A percentile compares a stretch with the other conserved stretches of the same genome.
Conservation (phyloP, 768 basidiomycete genomes). For the Auricularia sp. region DNA sequence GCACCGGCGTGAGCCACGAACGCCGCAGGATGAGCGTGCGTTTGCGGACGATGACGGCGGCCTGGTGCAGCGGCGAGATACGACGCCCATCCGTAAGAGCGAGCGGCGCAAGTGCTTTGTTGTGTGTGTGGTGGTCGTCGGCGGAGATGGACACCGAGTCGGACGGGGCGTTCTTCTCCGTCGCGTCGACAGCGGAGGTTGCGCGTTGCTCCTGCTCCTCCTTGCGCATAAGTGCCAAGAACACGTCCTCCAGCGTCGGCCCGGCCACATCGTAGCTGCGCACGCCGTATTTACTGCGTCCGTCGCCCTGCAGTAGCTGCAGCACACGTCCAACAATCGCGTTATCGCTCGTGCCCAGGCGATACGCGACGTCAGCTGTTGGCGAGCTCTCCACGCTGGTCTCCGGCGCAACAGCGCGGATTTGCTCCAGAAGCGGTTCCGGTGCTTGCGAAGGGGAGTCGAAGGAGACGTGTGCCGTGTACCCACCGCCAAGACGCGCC, state of each 20-base stretch:
- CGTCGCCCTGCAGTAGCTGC: constrained; percentile 35
- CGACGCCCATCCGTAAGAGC: constrained; percentile 41
- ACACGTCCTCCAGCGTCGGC: constrained; percentile 74
- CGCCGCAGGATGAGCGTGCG: constrained; percentile 51
- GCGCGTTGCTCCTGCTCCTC: constrained; percentile 2
- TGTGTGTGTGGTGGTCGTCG: constrained; percentile 1
- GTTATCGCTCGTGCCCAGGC: constrained; percentile 52
- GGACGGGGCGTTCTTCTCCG: constrained; percentile 16
- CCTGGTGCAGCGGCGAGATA: constrained; percentile 51
- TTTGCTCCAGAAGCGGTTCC: constrained; percentile 27
- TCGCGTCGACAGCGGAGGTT: constrained; percentile 17
- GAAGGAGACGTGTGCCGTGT: constrained; percentile 50
- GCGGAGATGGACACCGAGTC: background rate
- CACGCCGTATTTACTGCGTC: constrained; percentile 29
- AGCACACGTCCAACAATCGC: constrained; percentile 45
- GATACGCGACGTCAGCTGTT: constrained; percentile 34
- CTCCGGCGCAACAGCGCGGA: constrained; percentile 37
- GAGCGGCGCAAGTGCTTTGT: constrained; percentile 18
- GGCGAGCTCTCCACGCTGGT: constrained; percentile 23
- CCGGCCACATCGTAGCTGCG: constrained; percentile 56
- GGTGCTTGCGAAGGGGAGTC: constrained; percentile 14
- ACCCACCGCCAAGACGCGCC: constrained; percentile 59
- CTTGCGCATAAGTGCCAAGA: constrained; percentile 53
- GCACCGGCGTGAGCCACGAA: constrained; percentile 56
- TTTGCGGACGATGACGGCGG: constrained; percentile 65